Percentiles rank a stretch among this genome's conserved stretches.
Evolutionary conservation across 352 stramenopile genomes (phyloP).

Genomic region (Phytopythium cucurbitacearum): DNA sequence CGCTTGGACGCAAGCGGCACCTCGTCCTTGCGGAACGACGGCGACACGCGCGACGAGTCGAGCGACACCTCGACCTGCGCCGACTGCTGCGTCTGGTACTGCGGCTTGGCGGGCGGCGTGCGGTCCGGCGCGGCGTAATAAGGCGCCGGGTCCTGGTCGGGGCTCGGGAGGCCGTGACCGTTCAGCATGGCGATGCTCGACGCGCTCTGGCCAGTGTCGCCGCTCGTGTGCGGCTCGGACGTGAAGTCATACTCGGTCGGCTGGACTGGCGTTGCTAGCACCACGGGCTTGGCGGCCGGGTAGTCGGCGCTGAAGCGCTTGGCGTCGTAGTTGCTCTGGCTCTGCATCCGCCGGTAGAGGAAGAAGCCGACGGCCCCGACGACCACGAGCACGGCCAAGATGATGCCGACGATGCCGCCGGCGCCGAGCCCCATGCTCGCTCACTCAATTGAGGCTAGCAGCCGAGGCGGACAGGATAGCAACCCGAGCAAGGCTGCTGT

Average conservation of each 20-base stretch:
- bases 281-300: conserved; percentile 14
- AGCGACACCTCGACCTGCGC: conserved; percentile 4
- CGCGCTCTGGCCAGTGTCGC: conserved; percentile 8
- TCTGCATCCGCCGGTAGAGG: conserved; percentile 22
- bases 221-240: conserved; percentile 10
- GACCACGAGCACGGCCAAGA: conserved; percentile 33
- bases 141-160: conserved; percentile 15
- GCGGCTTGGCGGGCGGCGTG: neutral
- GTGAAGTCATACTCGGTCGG: conserved; percentile 35
- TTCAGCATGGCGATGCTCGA: conserved; percentile 33
- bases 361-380: conserved; percentile 32
- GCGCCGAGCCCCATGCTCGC: conserved; percentile 10
- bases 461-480: neutral
- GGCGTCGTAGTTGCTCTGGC: conserved; percentile 20
- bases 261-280: conserved; percentile 16
- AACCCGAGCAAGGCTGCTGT: too few species aligned
- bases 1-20: conserved; percentile 34
- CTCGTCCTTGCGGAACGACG: conserved; percentile 30
- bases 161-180: conserved; percentile 11
- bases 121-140: conserved; percentile 22
- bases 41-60: conserved; percentile 23
- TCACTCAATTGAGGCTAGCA: neutral
- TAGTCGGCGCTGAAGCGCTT: conserved; percentile 39
- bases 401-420: conserved; percentile 33
- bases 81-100: neutral